phyloP scores from a whole-genome alignment of 345 rosid species.

The Citrus medica region DNA sequence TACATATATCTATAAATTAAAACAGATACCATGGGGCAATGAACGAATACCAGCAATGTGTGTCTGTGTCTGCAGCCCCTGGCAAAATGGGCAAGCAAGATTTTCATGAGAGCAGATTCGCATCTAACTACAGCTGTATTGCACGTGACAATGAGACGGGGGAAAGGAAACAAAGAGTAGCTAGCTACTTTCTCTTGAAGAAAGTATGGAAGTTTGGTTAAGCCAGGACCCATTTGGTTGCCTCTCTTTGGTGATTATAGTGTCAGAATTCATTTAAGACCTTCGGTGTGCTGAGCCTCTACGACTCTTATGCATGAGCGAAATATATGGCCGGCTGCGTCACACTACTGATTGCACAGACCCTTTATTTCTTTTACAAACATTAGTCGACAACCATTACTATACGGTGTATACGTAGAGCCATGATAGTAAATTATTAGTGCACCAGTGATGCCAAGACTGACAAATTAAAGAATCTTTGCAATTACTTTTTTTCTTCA shows the following conservation, averaged over 20 bases:
- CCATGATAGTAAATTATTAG: background rate
- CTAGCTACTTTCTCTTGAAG: background rate
- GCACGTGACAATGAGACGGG: background rate
- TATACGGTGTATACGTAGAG: background rate
- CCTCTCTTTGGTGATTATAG: background rate
- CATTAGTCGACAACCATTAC: background rate
- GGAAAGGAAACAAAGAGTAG: background rate
- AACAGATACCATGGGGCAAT: background rate
- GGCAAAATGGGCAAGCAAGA: background rate
- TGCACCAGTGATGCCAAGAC: background rate
- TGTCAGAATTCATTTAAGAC: background rate
- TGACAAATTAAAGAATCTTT: background rate
- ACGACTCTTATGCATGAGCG: background rate
- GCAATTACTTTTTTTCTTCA: background rate
- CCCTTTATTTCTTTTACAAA: background rate
- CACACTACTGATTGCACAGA: background rate
- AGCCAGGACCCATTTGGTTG: background rate
- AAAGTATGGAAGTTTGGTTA: background rate
- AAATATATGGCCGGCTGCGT: background rate
- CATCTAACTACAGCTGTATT: background rate
- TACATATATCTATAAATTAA: too few species aligned
- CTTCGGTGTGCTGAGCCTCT: too few species aligned
- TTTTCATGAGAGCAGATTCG: background rate
- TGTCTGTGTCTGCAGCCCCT: too few species aligned
- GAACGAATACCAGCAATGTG: background rate